Base-by-base conservation (phyloP, 257 asterid genomes). In the Gentiana straminea region DNA sequence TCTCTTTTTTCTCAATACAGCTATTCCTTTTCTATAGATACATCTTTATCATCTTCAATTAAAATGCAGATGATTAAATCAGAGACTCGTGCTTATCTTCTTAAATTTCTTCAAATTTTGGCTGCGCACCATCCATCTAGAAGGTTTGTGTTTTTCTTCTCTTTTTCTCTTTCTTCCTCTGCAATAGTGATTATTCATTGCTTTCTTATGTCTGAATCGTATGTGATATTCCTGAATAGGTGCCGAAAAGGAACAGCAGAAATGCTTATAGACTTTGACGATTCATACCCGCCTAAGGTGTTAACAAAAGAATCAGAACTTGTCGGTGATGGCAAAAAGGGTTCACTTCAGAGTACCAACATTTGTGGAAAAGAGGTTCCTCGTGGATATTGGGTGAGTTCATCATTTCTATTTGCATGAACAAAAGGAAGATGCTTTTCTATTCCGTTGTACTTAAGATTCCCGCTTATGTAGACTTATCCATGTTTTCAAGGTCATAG, bases 211-310 rank as follows among this genome's bases (percentile, higher is more conserved):
- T 58, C 46, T 69, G 49, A 57, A 61, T 54, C 33, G 24, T 58
- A 52, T 64, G 38, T 58, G 60, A 41, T 69, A 9, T 37, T 65
- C 50, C 66, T 57, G 68, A 46, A 49, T 60, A 92, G 99, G 74
- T 92, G 99, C 70, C 90, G 97, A 75, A 81, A 77, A 76, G 99
- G 99, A 69, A 81, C 89, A 75, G 94, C 95, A 53, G 91, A 92
- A 55, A 68, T 92, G 59, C 93, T 92, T 59, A 86, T 92, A 47
- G 83, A 92, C 73, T 85, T 92, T 66, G 91, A 83, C 59, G 83
- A 80, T 34, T 64, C 83, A 36, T 66, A 65, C 49, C 79, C 82
- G 13, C 70, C 79, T 38, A 59, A 66, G 46, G 52, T 53, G 45
- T 70, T 72, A 43, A 65, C 70, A 54, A 64, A 62, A 44, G 66